phyloP scores from a whole-genome alignment of 2,329 filamentous ascomycete genomes.

The Colletotrichum theobromicola region DNA sequence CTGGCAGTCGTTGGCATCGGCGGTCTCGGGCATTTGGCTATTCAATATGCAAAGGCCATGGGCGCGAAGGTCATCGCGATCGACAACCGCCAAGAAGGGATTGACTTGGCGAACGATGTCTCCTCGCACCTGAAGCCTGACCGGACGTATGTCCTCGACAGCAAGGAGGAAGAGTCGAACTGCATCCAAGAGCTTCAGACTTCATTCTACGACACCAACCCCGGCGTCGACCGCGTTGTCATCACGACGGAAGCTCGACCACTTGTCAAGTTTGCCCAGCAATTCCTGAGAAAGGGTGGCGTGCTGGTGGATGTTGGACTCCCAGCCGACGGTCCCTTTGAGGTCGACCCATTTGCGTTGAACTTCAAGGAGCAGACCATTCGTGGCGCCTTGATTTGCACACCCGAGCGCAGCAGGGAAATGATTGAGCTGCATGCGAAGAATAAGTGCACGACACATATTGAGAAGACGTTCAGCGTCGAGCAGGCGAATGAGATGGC shows the following conservation, averaged over 20 bases:
- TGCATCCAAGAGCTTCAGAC: slow-evolving; percentile 12
- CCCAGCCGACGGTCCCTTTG: slow-evolving; percentile 20
- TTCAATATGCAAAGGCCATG: slow-evolving; percentile 30
- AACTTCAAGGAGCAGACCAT: slow-evolving; percentile 26
- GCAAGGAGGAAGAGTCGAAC: slow-evolving; percentile 13
- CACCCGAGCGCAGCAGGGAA: slow-evolving; percentile 21
- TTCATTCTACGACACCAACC: slow-evolving; percentile 15
- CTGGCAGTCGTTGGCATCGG: slow-evolving; percentile 30
- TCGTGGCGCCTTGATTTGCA: slow-evolving; percentile 21
- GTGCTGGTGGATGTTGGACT: slow-evolving; percentile 19
- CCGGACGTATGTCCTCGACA: slow-evolving; percentile 9
- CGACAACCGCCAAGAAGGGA: slow-evolving; percentile 23
- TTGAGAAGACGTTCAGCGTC: slow-evolving; percentile 22
- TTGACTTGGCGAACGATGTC: slow-evolving; percentile 20
- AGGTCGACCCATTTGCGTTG: slow-evolving; percentile 22
- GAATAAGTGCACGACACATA: slow-evolving; percentile 18
- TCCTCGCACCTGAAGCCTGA: slow-evolving; percentile 20
- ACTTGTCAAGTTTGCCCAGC: slow-evolving; percentile 19
- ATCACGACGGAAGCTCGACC: slow-evolving; percentile 16
- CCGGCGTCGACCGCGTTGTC: slow-evolving; percentile 26
- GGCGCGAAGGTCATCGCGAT: slow-evolving; percentile 27
- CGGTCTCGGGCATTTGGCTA: slow-evolving; percentile 28
- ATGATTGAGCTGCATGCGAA: slow-evolving; percentile 23
- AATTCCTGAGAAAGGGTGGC: slow-evolving; percentile 24
- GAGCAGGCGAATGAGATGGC: slow-evolving; percentile 22